phyloP scores from a whole-genome alignment of 345 rosid genomes.

The Dimocarpus longan region DNA sequence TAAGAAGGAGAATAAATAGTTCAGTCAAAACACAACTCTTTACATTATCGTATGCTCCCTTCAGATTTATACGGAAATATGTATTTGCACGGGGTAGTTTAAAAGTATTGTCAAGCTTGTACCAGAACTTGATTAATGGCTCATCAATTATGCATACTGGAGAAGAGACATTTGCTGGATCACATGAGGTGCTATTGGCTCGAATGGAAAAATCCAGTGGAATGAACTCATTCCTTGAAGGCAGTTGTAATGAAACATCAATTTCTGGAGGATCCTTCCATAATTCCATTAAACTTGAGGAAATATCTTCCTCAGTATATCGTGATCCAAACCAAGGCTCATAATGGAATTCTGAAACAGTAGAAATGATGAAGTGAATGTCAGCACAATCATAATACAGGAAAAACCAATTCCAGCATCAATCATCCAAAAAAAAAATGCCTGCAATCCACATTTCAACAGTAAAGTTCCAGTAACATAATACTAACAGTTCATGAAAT shows the following conservation, averaged over 20 bases:
- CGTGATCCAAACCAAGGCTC: constrained; percentile 96
- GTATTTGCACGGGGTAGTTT: constrained; percentile 89
- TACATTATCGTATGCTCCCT: constrained; percentile 68
- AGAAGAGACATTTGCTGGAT: constrained; percentile 35
- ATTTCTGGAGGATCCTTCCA: constrained; percentile 83
- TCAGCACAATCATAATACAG: constrained; percentile 11
- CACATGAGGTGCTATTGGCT: constrained; percentile 39
- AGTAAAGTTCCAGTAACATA: not conserved
- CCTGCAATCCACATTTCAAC: not conserved
- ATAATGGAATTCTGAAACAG: constrained; percentile 55
- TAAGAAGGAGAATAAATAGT: constrained; percentile 81
- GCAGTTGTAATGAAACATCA: constrained; percentile 72
- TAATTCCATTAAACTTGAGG: constrained; percentile 60
- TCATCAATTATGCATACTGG: constrained; percentile 79
- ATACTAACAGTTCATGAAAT: not conserved
- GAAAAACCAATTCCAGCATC: not conserved
- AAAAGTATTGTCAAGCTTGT: constrained; percentile 84
- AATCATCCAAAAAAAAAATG: not conserved
- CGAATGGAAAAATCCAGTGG: constrained; percentile 79
- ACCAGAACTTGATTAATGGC: constrained; percentile 86
- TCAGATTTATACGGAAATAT: constrained; percentile 82
- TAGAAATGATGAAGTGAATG: constrained; percentile 9
- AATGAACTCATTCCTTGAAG: constrained; percentile 79
- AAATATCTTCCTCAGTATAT: constrained; percentile 69
- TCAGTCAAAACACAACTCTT: constrained; percentile 78